These are phyloP conservation scores for Arthrobotrys sinensis DNA, from an alignment of 2,329 filamentous ascomycete genomes.

Conservation along the genomic window DNA sequence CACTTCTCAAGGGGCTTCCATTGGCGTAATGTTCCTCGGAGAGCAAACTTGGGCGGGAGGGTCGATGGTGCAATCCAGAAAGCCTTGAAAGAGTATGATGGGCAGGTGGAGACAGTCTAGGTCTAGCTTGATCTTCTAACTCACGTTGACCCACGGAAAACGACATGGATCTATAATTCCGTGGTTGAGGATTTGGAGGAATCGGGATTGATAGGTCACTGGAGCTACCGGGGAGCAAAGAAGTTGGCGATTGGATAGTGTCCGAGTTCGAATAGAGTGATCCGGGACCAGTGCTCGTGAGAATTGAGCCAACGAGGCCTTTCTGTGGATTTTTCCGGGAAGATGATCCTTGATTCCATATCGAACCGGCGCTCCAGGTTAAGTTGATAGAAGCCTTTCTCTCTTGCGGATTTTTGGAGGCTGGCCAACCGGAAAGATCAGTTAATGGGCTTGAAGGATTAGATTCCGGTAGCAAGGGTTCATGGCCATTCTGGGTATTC, in stretches of 20 bases:
- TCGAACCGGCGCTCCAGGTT: slow-evolving; percentile 76
- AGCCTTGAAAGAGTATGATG: slow-evolving; percentile 72
- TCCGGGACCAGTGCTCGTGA: slow-evolving; percentile 77
- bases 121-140: slow-evolving; percentile 72
- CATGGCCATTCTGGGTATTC: slow-evolving; percentile 77
- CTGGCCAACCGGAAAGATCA: slow-evolving; percentile 72
- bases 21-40: slow-evolving; percentile 78
- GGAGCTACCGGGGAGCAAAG: slow-evolving; percentile 68
- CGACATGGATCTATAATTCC: slow-evolving; percentile 94
- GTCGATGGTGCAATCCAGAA: slow-evolving; percentile 83
- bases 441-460: slow-evolving; percentile 84
- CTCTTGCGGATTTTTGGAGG: slow-evolving; percentile 73
- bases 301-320: slow-evolving; percentile 65
- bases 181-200: slow-evolving; percentile 88
- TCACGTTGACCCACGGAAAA: slow-evolving; percentile 95
- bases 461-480: slow-evolving; percentile 84
- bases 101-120: slow-evolving; percentile 68
- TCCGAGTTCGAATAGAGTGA: slow-evolving; percentile 70
- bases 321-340: slow-evolving; percentile 82
- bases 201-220: slow-evolving; percentile 86
- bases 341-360: slow-evolving; percentile 82
- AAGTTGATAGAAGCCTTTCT: slow-evolving; percentile 68
- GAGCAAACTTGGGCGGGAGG: slow-evolving; percentile 82
- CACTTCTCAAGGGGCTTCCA: slow-evolving; percentile 68
- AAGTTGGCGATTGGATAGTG: slow-evolving; percentile 72